These are phyloP conservation scores for Colletotrichum sp. DNA, from an alignment of 2,329 filamentous ascomycete genomes.

Conservation along the genomic window DNA sequence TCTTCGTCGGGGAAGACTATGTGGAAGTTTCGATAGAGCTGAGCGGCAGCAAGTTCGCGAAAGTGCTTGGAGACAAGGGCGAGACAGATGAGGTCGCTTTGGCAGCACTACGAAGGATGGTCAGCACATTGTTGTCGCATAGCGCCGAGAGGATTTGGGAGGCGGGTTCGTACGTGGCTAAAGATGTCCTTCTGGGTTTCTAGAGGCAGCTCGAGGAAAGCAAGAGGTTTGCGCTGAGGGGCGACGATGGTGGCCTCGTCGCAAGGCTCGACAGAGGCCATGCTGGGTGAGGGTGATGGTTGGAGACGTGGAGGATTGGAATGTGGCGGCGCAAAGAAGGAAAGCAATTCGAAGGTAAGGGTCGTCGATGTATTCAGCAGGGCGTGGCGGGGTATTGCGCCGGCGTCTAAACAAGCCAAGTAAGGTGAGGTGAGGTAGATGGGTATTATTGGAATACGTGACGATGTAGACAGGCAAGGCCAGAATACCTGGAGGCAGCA, in stretches of 20 bases:
- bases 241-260: conserved; percentile 28
- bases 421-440: not conserved
- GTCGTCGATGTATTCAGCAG: not conserved
- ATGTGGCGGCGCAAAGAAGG: not conserved
- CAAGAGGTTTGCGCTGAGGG: conserved; percentile 24
- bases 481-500: not conserved
- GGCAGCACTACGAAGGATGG: conserved; percentile 46
- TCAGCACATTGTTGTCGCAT: not conserved
- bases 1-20: conserved; percentile 68
- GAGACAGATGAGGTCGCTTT: conserved; percentile 60
- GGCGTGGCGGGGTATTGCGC: not conserved
- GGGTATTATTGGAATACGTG: not conserved
- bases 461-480: not conserved
- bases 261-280: conserved; percentile 39
- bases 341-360: not conserved
- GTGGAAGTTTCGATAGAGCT: conserved; percentile 65
- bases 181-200: conserved; percentile 57
- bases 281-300: conserved; percentile 25
- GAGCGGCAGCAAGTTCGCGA: conserved; percentile 60
- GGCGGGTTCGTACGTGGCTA: conserved; percentile 41
- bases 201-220: conserved; percentile 47
- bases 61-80: conserved; percentile 64
- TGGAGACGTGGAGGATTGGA: not conserved
- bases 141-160: conserved; percentile 1
- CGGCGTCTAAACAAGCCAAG: not conserved